These are phyloP conservation scores for Tremella yokohamensis DNA, from an alignment of 768 basidiomycete species.

Conservation along the genomic window DNA sequence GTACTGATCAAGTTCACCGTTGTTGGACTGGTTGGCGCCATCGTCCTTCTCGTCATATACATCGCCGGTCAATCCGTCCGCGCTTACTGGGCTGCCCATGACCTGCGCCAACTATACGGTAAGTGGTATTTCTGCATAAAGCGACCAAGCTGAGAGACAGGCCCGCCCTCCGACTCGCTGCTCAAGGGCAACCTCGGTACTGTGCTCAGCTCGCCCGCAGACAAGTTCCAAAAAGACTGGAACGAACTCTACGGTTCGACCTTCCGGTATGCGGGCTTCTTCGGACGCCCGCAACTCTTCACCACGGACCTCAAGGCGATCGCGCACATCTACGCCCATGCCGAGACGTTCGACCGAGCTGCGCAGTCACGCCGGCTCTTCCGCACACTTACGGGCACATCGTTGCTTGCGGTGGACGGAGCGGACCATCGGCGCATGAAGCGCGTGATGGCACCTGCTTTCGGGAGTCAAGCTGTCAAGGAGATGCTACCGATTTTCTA, in stretches of 20 bases:
- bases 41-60: too few relatives aligned
- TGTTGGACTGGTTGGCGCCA: too few relatives aligned
- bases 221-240: neutral
- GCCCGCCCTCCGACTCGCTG: neutral
- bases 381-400: neutral
- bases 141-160: neutral
- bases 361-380: neutral
- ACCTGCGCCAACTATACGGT: too few relatives aligned
- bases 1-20: too few relatives aligned
- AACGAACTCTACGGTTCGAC: neutral
- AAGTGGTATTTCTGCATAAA: too few relatives aligned
- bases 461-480: neutral
- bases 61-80: too few relatives aligned
- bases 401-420: neutral
- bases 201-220: neutral
- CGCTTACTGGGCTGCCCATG: too few relatives aligned
- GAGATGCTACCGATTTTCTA: conserved; percentile 2
- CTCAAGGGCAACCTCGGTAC: conserved; percentile 1
- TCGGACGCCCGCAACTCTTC: conserved; percentile 1
- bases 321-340: neutral
- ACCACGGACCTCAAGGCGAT: neutral
- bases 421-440: neutral
- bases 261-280: neutral
- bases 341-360: conserved; percentile 1
- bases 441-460: neutral